A percentile compares a stretch with the other conserved stretches of the same genome.
Evolutionary conservation across 2,329 filamentous ascomycete species (phyloP).

Genomic region (Ceratocystis destructans): DNA sequence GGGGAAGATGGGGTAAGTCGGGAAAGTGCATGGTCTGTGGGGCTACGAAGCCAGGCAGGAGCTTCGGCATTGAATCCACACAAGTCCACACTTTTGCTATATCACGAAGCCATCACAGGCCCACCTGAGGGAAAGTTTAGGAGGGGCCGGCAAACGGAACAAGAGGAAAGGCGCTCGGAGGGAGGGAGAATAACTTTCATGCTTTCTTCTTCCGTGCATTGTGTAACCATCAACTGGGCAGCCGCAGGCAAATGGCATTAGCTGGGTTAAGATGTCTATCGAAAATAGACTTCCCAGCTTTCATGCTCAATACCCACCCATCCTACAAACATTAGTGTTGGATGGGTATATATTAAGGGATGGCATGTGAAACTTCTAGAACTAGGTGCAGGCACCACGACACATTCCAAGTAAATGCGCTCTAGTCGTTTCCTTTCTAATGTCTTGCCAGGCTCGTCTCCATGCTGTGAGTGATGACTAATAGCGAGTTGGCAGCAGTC

Average conservation of each 20-base stretch:
- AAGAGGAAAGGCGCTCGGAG: not conserved
- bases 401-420: not conserved
- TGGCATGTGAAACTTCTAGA: not conserved
- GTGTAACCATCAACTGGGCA: too few species aligned
- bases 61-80: not conserved
- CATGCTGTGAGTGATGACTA: too few species aligned
- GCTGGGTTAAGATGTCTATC: too few species aligned
- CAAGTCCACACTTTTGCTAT: not conserved
- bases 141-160: too few species aligned
- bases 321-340: not conserved
- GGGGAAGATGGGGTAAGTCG: not conserved
- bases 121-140: not conserved
- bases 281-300: too few species aligned
- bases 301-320: too few species aligned
- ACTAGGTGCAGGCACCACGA: not conserved
- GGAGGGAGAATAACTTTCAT: not conserved
- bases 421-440: not conserved
- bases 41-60: not conserved
- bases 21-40: slow-evolving; percentile 3
- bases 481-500: not conserved
- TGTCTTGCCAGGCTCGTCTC: not conserved
- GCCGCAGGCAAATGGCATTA: too few species aligned
- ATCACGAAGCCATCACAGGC: not conserved
- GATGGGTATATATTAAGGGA: not conserved
- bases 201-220: not conserved